phyloP scores from a whole-genome alignment of 768 basidiomycete species.

The Pleurotus eryngii region DNA sequence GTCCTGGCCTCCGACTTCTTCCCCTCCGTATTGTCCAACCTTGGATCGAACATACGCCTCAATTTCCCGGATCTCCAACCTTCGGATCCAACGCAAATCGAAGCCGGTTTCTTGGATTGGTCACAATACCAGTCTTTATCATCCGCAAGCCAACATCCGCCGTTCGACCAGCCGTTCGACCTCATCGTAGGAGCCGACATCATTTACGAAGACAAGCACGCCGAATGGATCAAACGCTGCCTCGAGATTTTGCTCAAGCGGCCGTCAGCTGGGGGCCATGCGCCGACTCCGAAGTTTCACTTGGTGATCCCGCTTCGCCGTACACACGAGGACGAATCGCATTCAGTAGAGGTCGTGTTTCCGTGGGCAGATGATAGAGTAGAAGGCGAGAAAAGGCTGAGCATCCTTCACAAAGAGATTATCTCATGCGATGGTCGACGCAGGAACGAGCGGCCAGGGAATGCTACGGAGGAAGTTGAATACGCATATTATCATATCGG shows the following conservation, averaged over 20 bases:
- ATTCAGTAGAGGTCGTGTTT: slow-evolving; percentile 57
- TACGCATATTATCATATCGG: slow-evolving; percentile 74
- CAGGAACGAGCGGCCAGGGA: slow-evolving; percentile 14
- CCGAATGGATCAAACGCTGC: slow-evolving; percentile 64
- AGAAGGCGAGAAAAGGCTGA: slow-evolving; percentile 27
- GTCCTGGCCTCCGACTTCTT: slow-evolving; percentile 80
- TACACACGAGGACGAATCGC: slow-evolving; percentile 59
- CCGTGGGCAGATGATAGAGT: slow-evolving; percentile 9
- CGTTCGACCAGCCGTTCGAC: slow-evolving; percentile 51
- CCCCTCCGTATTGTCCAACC: slow-evolving; percentile 67
- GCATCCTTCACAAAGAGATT: slow-evolving; percentile 49
- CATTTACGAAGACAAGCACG: slow-evolving; percentile 72
- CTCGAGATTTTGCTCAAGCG: slow-evolving; percentile 46
- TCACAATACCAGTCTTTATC: slow-evolving; percentile 14
- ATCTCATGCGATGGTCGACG: slow-evolving; percentile 52
- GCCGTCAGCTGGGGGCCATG: slow-evolving; percentile 9
- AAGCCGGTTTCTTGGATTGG: slow-evolving; percentile 61
- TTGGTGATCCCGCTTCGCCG: slow-evolving; percentile 74
- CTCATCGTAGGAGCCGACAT: slow-evolving; percentile 81
- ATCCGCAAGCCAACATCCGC: slow-evolving; percentile 2
- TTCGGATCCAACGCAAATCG: background rate
- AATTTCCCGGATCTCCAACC: slow-evolving; percentile 42
- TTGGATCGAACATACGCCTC: slow-evolving; percentile 51
- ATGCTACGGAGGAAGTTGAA: slow-evolving; percentile 45
- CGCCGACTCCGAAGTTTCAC: slow-evolving; percentile 47